A percentile compares a stretch with the other conserved stretches of the same genome.
phyloP scores from a whole-genome alignment of 108 stramenopile species.

The Phaeodactylum tricornutum region DNA sequence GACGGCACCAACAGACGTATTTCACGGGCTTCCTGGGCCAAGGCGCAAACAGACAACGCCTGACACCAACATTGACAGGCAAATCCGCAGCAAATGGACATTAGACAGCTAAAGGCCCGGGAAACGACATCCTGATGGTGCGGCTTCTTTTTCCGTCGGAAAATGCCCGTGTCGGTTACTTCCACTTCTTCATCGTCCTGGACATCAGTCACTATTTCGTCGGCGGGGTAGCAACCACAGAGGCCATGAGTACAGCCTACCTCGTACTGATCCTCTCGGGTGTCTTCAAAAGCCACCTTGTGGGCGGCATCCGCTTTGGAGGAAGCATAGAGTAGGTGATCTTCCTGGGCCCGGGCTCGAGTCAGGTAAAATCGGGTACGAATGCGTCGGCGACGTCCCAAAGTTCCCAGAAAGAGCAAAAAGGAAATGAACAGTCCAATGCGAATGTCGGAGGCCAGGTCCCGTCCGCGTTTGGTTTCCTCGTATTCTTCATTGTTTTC shows the following conservation, averaged over 20 bases:
- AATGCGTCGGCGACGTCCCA: conserved; percentile 77
- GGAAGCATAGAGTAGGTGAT: conserved; percentile 73
- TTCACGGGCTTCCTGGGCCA: conserved; percentile 84
- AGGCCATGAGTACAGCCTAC: conserved; percentile 82
- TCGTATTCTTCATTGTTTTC: conserved; percentile 1
- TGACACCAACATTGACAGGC: conserved; percentile 78
- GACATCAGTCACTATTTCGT: conserved; percentile 32
- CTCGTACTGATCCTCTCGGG: conserved; percentile 72
- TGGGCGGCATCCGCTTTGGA: conserved; percentile 21
- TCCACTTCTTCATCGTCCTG: conserved; percentile 56
- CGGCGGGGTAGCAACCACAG: conserved; percentile 80
- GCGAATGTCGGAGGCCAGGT: conserved; percentile 36
- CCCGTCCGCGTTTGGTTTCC: background rate
- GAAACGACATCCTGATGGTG: conserved; percentile 55
- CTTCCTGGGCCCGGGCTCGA: conserved; percentile 69
- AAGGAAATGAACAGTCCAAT: conserved; percentile 46
- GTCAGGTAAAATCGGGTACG: conserved; percentile 63
- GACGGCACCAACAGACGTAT: conserved; percentile 65
- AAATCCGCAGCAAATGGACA: conserved; percentile 58
- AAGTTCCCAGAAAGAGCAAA: conserved; percentile 52
- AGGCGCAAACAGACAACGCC: conserved; percentile 63
- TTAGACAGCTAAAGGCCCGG: conserved; percentile 41
- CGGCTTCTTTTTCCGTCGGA: conserved; percentile 29
- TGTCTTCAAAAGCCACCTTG: conserved; percentile 41
- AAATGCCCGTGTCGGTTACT: conserved; percentile 20